A percentile compares a stretch with the other conserved stretches of the same genome.
phyloP scores from a whole-genome alignment of 2,329 filamentous ascomycete genomes.

The Polytolypa hystricis region DNA sequence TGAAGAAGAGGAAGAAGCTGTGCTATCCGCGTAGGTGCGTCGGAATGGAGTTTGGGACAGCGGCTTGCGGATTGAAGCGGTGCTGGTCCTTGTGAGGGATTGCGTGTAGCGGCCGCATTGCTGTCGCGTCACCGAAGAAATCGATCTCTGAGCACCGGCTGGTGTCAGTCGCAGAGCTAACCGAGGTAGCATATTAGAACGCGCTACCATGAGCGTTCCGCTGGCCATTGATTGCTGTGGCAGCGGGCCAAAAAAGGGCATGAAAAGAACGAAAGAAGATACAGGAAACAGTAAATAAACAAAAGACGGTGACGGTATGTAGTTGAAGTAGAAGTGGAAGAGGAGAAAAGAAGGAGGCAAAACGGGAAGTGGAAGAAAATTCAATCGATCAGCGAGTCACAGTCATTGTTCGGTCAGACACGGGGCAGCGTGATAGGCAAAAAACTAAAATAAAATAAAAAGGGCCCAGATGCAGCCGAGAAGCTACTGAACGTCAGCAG shows the following conservation, averaged over 20 bases:
- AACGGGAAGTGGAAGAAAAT: neutral
- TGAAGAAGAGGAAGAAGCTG: constrained; percentile 23
- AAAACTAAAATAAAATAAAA: no score
- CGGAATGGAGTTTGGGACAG: constrained; percentile 29
- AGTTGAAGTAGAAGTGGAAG: no score
- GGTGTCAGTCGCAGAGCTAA: constrained; percentile 25
- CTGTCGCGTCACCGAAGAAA: constrained; percentile 20
- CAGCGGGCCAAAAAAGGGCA: neutral
- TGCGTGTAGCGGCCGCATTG: constrained; percentile 18
- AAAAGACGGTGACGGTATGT: no score
- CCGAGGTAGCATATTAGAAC: constrained; percentile 21
- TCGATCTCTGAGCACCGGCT: constrained; percentile 27
- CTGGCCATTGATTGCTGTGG: constrained; percentile 20
- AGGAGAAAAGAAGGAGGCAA: neutral
- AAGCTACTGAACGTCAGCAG: no score
- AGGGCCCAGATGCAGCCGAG: no score
- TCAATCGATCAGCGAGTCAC: no score
- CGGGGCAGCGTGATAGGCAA: no score
- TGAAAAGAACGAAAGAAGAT: neutral
- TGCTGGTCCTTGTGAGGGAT: constrained; percentile 19
- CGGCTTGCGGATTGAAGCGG: constrained; percentile 14
- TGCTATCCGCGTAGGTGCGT: constrained; percentile 41
- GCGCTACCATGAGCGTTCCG: constrained; percentile 24
- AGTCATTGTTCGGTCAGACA: no score
- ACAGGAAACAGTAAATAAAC: neutral